Evolutionary conservation across 225 moss, liverwort and hornwort species (phyloP), one percentile per base, ranked within the genome.

Genomic region (Straminergon stramineum): DNA sequence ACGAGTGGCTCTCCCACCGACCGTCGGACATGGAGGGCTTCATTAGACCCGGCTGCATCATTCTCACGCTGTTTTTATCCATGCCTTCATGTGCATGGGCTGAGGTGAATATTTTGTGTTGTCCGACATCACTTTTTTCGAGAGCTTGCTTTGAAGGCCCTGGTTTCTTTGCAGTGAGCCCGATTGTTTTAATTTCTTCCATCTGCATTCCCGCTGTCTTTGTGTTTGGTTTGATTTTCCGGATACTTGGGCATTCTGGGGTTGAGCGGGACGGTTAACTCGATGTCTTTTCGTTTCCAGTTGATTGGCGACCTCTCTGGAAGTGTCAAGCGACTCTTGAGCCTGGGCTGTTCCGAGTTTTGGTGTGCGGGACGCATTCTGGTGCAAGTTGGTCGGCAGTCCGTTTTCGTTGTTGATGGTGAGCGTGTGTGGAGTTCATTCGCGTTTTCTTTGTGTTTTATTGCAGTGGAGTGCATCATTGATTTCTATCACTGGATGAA

Each of bases 21-120:
- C 97, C 99, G 51, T 97, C 95, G 13, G 93, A 99, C 23, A 99
- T 99, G 96, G 99, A 99, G 91, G 96, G 96, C 43, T 96, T 96
- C 61, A 99, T 99, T 18, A 90, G 96, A 31, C 99, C 99, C 73
- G 99, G 99, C 76, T 99, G 99, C 91, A 92, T 96, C 79, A 96
- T 99, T 56, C 84, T 99, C 13, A 95, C 95, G 8, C 76, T 99
- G 76, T 99, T 94, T 90, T 55, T 99, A 62, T 96, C 93, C 45
- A 96, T 97, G 95, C 95, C 96, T 19, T 65, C 79, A 35, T 81
- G 75, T 67, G 95, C 95, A 10, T 96, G 97, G 97, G 75, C 80
- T 58, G 94, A 95, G 94, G 96, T 97, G 82, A 65, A 15, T 53
- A 37, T 21, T 65, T 30, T 6, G 9, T 61, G 63, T 6, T 37